Evolutionary conservation across 176 grass and related monocot species (phyloP).

Genomic region (Puccinellia tenuiflora): DNA sequence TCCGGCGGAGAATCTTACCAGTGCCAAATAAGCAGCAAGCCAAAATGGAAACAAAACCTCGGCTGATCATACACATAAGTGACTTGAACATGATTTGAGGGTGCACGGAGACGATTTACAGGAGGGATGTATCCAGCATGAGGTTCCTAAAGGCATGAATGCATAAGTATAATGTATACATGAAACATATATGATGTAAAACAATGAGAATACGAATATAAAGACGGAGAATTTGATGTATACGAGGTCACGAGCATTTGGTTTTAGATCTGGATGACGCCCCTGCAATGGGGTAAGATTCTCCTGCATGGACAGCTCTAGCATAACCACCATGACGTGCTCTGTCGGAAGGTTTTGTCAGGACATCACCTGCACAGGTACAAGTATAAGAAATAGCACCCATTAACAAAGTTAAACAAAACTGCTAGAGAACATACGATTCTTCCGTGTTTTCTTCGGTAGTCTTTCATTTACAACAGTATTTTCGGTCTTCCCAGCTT

Average conservation of each 20-base stretch:
- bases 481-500: conserved; percentile 26
- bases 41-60: conserved; percentile 29
- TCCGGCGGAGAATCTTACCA: not conserved
- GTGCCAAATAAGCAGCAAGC: conserved; percentile 11
- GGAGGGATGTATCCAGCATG: conserved; percentile 65
- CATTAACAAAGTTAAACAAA: not conserved
- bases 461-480: conserved; percentile 18
- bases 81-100: conserved; percentile 13
- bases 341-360: conserved; percentile 17
- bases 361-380: conserved; percentile 33
- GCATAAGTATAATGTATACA: not conserved
- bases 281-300: not conserved
- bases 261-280: conserved; percentile 42
- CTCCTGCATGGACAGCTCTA: conserved; percentile 7
- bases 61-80: conserved; percentile 33
- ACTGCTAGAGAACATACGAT: conserved; percentile 25
- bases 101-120: conserved; percentile 26
- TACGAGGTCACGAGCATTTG: conserved; percentile 53
- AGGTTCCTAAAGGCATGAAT: conserved; percentile 44
- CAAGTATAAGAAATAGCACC: conserved; percentile 15
- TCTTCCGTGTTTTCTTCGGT: conserved; percentile 37
- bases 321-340: not conserved
- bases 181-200: conserved; percentile 4
- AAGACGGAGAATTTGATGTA: conserved; percentile 9
- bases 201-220: not conserved